Evolutionary conservation across 257 asterid species (phyloP), one percentile per base, ranked within the genome.

Genomic region (Agastache rugosa): DNA sequence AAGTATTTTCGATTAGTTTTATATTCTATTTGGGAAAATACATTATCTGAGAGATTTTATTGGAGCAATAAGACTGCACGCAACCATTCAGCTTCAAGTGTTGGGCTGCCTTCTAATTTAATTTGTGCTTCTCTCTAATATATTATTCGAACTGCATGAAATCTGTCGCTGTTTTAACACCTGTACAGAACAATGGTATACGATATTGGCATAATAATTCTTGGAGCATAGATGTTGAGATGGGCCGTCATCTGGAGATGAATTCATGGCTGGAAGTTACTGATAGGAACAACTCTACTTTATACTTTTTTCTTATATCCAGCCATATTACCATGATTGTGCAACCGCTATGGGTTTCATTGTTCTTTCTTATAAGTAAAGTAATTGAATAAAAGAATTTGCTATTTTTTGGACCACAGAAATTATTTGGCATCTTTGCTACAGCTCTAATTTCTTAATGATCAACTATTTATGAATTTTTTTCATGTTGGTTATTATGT

Each of bases 91-190:
- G 34, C 19, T 58, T 67, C 67, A 29, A 11, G 56, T 44, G 56
- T 44, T 69, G 5, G 67, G 31, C n/a, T 11, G 7, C 37, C 65
- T n/a, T 34, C 69, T 59, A 15, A 37, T 34, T 55, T 34, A 19
- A 19, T 48, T 53, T 47, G 3, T 73, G 42, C 34, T 64, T 64
- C 69, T 64, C 69, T 29, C 44, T 71, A 31, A 54, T 48, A 47
- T 44, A 80, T 37, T 22, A 23, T 35, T 54, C 53, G 8, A 47
- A 69, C 70, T 61, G 56, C 47, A 11, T 50, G 72, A 35, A 58
- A 37, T 22, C 15, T 48, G 14, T 20, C 16, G 35, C 67, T 16
- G 63, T 45, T 42, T 20, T 12, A 16, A 25, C 53, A 78, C 60
- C 11, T 47, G 72, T 41, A 42, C 59, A 31, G 55, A 53, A 42